Base-by-base conservation (phyloP, 1,139 yeast genomes). In the Magnusiomyces clavatus region DNA sequence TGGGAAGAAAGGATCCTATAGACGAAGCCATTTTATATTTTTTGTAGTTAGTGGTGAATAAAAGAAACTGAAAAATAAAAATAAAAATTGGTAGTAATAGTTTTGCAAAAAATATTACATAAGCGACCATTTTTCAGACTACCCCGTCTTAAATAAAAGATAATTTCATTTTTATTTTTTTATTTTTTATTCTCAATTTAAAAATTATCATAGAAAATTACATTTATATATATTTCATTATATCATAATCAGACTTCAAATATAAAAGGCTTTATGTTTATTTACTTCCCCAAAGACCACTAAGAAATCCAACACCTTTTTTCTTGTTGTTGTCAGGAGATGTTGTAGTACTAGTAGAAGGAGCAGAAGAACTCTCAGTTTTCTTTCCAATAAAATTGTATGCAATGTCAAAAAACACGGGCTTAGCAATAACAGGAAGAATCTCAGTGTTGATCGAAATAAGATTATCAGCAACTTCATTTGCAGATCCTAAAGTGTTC, bases 321-420 rank as follows among this genome's bases (percentile, higher is more conserved):
- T 41, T 41, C 44, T 41, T 41, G 13, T 41, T 34, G 20, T 41
- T 34, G 14, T 41, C 34, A 41, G 29, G 8, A 17, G 29, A 17
- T 4, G 44, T 20, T 13, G 17, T 11, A 20, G 29, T 6, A 17
- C n/a, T n/a, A 16, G 34, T 20, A 17, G 17, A 29, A 14, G 44
- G 13, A 41, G 29, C 31, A 17, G n/a, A 12, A 40, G 43, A 3
- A 17, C 14, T 40, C 4, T 40, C 44, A 20, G 14, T 17, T 17
- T 19, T 12, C 63, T 82, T 81, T 47, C 75, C 73, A 51, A 90
- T 78, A 63, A 86, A 89, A 66, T 89, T 89, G 72, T 75, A 89
- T 0, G 95, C 97, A 61, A 87, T 75, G 66, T 90, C 97, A 63
- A 88, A 90, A 61, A 89, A 77, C 8, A 89, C 95, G 0, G 97